Evolutionary conservation across 495 filamentous ascomycete species (phyloP).

Genomic region (Neurospora tetrasperma): DNA sequence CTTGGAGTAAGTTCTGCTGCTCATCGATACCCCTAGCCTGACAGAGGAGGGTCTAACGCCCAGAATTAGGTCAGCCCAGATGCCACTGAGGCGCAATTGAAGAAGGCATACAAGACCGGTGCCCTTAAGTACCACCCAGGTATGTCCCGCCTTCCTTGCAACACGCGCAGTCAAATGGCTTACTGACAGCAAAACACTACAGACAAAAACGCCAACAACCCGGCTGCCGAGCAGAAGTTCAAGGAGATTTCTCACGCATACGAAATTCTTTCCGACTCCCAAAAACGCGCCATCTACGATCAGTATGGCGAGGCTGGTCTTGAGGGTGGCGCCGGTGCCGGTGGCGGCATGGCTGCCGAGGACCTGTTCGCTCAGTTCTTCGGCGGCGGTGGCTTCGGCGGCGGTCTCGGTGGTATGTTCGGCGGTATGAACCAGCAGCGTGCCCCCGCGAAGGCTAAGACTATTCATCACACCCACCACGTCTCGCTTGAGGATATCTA

Average conservation of each 20-base stretch:
- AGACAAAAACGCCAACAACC: conserved; percentile 97
- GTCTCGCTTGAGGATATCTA: conserved; percentile 97
- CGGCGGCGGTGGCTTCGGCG: conserved; percentile 68
- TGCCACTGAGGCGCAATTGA: conserved; percentile 68
- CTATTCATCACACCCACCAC: conserved; percentile 96
- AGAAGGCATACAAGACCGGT: conserved; percentile 83
- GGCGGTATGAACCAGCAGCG: conserved; percentile 62
- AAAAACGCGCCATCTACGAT: conserved; percentile 89
- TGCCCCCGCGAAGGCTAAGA: conserved; percentile 87
- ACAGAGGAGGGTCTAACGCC: conserved; percentile 4
- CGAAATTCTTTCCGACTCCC: conserved; percentile 80
- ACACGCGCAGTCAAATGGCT: background rate
- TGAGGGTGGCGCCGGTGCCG: conserved; percentile 70
- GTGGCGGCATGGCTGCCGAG: conserved; percentile 87
- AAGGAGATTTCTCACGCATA: conserved; percentile 94
- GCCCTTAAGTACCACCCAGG: conserved; percentile 88
- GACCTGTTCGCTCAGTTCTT: conserved; percentile 98
- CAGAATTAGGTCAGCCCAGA: conserved; percentile 56
- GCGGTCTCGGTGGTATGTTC: conserved; percentile 72
- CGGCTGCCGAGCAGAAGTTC: conserved; percentile 91
- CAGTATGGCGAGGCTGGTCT: conserved; percentile 96
- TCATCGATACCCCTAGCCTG: background rate
- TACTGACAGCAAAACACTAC: conserved; percentile 11
- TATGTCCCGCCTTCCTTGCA: conserved; percentile 31
- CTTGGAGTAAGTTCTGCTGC: conserved; percentile 59